Percentiles rank a stretch among this genome's conserved stretches.
These are phyloP conservation scores for Hypoxylon fuscum DNA, from an alignment of 495 filamentous ascomycete species.

Conservation along the genomic window DNA sequence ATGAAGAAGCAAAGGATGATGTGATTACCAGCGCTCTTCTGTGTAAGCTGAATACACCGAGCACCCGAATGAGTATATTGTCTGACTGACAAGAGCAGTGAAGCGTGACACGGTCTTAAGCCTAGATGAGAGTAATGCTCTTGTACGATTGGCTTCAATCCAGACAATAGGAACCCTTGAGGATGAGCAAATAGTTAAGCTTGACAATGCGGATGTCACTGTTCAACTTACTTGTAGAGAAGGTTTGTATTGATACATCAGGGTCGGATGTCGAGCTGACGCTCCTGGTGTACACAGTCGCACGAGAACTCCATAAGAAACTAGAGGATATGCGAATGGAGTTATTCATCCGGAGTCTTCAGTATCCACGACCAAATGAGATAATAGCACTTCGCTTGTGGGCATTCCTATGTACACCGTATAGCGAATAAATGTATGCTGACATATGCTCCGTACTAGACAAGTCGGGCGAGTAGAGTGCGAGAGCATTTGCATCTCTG, in stretches of 20 bases:
- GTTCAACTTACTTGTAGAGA: conserved; percentile 14
- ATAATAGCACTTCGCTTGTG: conserved; percentile 33
- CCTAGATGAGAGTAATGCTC: conserved; percentile 2
- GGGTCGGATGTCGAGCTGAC: background rate
- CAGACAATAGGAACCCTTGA: background rate
- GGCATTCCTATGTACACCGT: background rate
- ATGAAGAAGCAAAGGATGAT: background rate
- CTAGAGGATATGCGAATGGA: conserved; percentile 38
- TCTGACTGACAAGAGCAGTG: background rate
- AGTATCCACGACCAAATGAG: conserved; percentile 28
- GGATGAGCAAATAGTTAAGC: conserved; percentile 4
- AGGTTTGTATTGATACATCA: background rate
- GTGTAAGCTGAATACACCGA: background rate
- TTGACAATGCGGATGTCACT: background rate
- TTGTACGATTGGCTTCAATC: conserved; percentile 1
- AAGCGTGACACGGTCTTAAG: conserved; percentile 1
- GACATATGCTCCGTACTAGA: conserved; percentile 1
- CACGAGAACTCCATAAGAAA: conserved; percentile 13
- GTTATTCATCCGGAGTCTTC: conserved; percentile 30
- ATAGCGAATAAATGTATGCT: background rate
- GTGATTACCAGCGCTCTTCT: conserved; percentile 5
- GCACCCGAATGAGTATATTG: background rate
- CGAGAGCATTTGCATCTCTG: conserved; percentile 30
- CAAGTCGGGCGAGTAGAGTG: conserved; percentile 31
- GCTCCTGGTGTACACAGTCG: background rate